Evolutionary conservation across 352 stramenopile genomes (phyloP), one percentile per base, ranked within the genome.

Genomic region (Pythium phragmiticola): DNA sequence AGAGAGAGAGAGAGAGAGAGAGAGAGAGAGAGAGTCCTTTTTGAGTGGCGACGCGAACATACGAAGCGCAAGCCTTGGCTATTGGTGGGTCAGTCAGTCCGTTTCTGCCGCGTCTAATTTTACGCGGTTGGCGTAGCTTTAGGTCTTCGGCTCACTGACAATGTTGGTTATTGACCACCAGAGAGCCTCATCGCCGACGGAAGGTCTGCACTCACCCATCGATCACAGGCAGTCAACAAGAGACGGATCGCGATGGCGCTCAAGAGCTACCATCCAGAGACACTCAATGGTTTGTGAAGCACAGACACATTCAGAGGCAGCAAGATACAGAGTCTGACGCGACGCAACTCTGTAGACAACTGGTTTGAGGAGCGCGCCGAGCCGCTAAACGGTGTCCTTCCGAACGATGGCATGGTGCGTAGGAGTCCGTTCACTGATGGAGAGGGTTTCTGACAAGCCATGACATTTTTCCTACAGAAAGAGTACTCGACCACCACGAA

Each of bases 241-340:
- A 14, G 45, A 50, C n/a, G 13, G 13, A 28, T 28, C 21, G 55
- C 17, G 12, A 90, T 90, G 84, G 80, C 81, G 54, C 72, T 92
- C 37, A 92, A 92, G 66, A 92, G 81, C 66, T 92, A 87, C 51
- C 81, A 92, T 69, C 74, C 77, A 23, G 84, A 90, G 66, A 92
- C 80, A 39, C 64, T 90, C 6, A 90, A 90, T 74, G 84, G 81
- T 88, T 47, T 4, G 59, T 58, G 12, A 14, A 19, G 21, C 7
- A 11, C 7, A 6, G 11, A 39, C 11, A 13, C 34, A 39, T 2
- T 39, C 6, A 6, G 34, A 14, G n/a, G 45, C 21, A 5, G 7
- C 19, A 13, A 30, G 21, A 17, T 28, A 19, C 49, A 9, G 21
- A 42, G n/a, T 4, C 28, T 59, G 26, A 52, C 30, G 21, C 0